Conservation (phyloP, 2,329 filamentous ascomycete species). For the Xylariomycetidae sp. region DNA sequence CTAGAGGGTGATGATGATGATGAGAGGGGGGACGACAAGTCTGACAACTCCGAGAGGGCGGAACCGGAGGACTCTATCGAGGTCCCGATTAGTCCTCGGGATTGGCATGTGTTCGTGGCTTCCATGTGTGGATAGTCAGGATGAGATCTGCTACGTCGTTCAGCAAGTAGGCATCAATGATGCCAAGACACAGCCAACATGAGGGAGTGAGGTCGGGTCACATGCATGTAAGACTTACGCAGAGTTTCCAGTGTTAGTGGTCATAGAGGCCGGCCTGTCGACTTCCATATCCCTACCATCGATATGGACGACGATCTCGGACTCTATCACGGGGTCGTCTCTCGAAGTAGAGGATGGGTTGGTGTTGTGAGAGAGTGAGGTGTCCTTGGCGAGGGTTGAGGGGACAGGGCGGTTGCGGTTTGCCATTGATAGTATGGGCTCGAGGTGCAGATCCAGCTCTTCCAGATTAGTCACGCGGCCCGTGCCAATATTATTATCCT, state of each 20-base stretch:
- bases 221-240: constrained; percentile 23
- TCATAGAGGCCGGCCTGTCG: constrained; percentile 12
- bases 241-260: constrained; percentile 11
- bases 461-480: constrained; percentile 21
- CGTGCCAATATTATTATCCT: constrained; percentile 17
- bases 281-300: constrained; percentile 23
- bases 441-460: constrained; percentile 23
- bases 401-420: constrained; percentile 18
- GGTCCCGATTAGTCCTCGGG: constrained; percentile 13
- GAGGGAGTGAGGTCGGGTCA: no score
- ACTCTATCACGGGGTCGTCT: constrained; percentile 22
- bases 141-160: no score
- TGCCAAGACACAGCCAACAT: no score
- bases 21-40: constrained; percentile 50
- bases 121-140: no score
- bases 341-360: constrained; percentile 16
- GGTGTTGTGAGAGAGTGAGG: constrained; percentile 13
- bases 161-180: no score
- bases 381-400: constrained; percentile 17
- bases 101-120: constrained; percentile 18
- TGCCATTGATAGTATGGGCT: constrained; percentile 19
- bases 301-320: constrained; percentile 26
- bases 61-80: constrained; percentile 52
- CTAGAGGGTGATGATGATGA: constrained; percentile 49
- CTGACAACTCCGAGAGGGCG: constrained; percentile 49